These are phyloP conservation scores for Triangularia setosa DNA, from an alignment of 2,329 filamentous ascomycete genomes.

Conservation along the genomic window DNA sequence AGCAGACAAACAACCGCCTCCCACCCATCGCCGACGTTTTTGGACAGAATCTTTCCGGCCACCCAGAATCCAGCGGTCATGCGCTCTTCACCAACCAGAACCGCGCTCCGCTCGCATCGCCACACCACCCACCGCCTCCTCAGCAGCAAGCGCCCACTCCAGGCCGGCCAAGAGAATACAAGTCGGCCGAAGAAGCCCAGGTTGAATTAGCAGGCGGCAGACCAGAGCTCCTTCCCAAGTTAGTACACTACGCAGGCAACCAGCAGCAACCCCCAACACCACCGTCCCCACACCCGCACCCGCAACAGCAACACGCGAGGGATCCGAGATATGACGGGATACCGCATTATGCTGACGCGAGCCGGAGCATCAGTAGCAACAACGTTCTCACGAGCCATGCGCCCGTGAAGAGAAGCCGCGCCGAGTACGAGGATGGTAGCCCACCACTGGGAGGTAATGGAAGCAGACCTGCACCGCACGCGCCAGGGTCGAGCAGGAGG, in stretches of 20 bases:
- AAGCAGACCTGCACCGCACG: conserved; percentile 56
- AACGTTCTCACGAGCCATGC: conserved; percentile 41
- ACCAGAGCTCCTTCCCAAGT: conserved; percentile 84
- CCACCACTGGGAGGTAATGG: conserved; percentile 73
- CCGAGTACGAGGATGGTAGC: conserved; percentile 88
- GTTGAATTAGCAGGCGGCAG: conserved; percentile 86
- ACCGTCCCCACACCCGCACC: conserved; percentile 69
- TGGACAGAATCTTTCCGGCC: conserved; percentile 67
- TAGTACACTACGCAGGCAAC: conserved; percentile 84
- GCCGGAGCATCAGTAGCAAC: conserved; percentile 36
- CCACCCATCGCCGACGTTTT: conserved; percentile 96
- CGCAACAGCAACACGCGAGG: conserved; percentile 31
- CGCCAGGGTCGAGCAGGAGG: conserved; percentile 37
- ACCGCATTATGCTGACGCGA: background rate
- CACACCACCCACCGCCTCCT: conserved; percentile 61
- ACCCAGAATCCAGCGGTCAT: conserved; percentile 51
- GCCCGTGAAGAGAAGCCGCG: conserved; percentile 64
- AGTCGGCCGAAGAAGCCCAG: conserved; percentile 93
- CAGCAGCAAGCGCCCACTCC: conserved; percentile 49
- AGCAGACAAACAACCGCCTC: conserved; percentile 85
- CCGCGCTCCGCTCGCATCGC: conserved; percentile 71
- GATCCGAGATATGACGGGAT: background rate
- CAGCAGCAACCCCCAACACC: conserved; percentile 92
- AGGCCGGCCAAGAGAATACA: conserved; percentile 76
- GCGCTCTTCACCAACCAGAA: conserved; percentile 58